Base-by-base conservation (phyloP, 345 rosid genomes). In the Rhodamnia rubescens region DNA sequence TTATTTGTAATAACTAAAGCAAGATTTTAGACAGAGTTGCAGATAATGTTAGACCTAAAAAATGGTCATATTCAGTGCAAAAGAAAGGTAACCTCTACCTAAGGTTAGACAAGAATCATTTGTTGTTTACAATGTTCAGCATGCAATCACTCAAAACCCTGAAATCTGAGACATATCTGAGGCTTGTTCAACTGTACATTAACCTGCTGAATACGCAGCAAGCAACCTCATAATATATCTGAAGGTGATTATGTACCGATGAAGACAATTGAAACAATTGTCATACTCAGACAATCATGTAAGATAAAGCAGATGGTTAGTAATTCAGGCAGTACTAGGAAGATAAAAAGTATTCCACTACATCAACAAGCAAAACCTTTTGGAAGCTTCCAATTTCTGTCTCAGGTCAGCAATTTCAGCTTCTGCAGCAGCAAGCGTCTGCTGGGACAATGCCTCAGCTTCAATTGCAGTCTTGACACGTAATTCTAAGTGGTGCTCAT, bases 341-440 rank as follows among this genome's bases (percentile, higher is more conserved):
- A 83, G 32, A 32, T 15, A 56, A 75, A 51, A 64, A 32, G 56
- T n/a, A 57, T 61, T 82, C 81, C 47, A 2, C 18, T 29, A 32
- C 20, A n/a, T 32, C 83, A 87, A 51, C 42, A 40, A 89, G 83
- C 53, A 54, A 87, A 69, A 96, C 99, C 99, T 94, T 92, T 91
- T 98, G 84, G 95, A 92, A 90, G 90, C 92, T 86, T 98, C 98
- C 86, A 93, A 89, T 86, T 90, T 95, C 90, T 93, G 98, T 88
- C 98, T 93, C 91, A 93, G 87, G 84, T 96, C 99, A 89, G 97
- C 97, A 93, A 98, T 95, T 91, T 96, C 99, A 84, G 99, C 98
- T 92, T 98, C 99, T 29, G 98, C 97, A 89, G 98, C 94, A 87
- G 98, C 99, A 87, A 98, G 91, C 91, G 87, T 92, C 88, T 96